Percentiles rank a stretch among this genome's conserved stretches.
phyloP scores from a whole-genome alignment of 1,284 basidiomycete genomes.

The Cronartium ribicola region DNA sequence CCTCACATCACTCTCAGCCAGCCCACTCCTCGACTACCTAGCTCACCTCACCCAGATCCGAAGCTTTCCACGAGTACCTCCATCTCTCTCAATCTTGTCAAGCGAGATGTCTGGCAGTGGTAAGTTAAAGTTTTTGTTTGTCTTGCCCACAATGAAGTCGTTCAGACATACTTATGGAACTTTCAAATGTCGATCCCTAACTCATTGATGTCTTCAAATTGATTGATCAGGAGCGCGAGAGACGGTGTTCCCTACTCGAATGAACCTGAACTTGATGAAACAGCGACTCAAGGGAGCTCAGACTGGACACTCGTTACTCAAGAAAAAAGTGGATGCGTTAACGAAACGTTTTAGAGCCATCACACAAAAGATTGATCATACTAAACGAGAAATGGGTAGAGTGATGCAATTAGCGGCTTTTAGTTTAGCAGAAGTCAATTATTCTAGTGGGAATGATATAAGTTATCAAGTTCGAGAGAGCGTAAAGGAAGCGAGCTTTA shows the following conservation, averaged over 20 bases:
- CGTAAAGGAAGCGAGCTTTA: constrained; percentile 71
- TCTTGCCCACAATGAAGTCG: background rate
- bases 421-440: constrained; percentile 96
- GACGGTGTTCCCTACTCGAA: constrained; percentile 49
- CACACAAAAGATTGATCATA: constrained; percentile 66
- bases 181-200: background rate
- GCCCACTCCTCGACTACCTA: background rate
- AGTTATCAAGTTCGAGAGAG: constrained; percentile 83
- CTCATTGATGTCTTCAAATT: background rate
- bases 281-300: constrained; percentile 90
- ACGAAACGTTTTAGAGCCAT: constrained; percentile 71
- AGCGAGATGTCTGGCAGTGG: constrained; percentile 27
- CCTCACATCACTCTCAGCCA: too few relatives aligned
- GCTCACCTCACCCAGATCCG: background rate
- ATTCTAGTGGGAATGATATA: constrained; percentile 88
- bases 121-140: background rate
- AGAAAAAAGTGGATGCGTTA: constrained; percentile 94
- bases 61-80: background rate
- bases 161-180: background rate
- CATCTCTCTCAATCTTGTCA: background rate
- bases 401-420: constrained; percentile 98
- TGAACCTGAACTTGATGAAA: constrained; percentile 79
- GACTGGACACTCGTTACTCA: constrained; percentile 82
- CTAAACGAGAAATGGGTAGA: constrained; percentile 96
- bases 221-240: constrained; percentile 24